Evolutionary conservation across 192 early-diverging fungal species (phyloP).

Genomic region (Linnemannia exigua): DNA sequence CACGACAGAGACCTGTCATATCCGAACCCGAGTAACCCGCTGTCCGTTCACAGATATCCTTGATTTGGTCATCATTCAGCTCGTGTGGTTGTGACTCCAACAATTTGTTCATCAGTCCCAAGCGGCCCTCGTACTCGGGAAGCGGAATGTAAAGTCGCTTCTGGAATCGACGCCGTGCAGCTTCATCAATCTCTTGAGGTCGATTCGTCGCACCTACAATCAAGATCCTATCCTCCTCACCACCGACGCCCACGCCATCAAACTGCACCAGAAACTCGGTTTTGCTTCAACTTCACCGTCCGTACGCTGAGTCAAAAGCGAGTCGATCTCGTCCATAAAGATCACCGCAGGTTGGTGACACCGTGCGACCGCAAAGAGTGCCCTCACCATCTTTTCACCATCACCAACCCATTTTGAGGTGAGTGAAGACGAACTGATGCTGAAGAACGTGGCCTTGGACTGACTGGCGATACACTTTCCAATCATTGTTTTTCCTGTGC

Average conservation of each 20-base stretch:
- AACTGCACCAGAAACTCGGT: conserved; percentile 93
- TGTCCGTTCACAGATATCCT: conserved; percentile 72
- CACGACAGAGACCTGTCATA: conserved; percentile 87
- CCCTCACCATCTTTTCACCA: conserved; percentile 95
- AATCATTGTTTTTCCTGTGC: conserved; percentile 91
- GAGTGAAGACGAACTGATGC: conserved; percentile 89
- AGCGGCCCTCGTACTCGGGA: conserved; percentile 80
- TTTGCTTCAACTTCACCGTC: conserved; percentile 95
- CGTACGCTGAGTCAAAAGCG: conserved; percentile 87
- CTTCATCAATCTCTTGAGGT: conserved; percentile 95
- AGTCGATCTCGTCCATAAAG: conserved; percentile 97
- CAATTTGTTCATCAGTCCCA: conserved; percentile 73
- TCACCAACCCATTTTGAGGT: conserved; percentile 97
- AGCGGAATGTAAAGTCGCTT: conserved; percentile 88
- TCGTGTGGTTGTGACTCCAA: conserved; percentile 69
- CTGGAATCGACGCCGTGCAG: conserved; percentile 80
- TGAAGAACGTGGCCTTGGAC: conserved; percentile 92
- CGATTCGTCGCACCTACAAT: conserved; percentile 78
- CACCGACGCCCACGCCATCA: conserved; percentile 84
- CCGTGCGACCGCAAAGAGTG: conserved; percentile 92
- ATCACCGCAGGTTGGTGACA: conserved; percentile 90
- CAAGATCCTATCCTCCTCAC: conserved; percentile 83
- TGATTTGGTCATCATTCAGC: conserved; percentile 72
- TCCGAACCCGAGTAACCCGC: conserved; percentile 91
- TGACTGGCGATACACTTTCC: conserved; percentile 91